Evolutionary conservation across 768 basidiomycete genomes (phyloP).

Genomic region (Ramaria rubella): DNA sequence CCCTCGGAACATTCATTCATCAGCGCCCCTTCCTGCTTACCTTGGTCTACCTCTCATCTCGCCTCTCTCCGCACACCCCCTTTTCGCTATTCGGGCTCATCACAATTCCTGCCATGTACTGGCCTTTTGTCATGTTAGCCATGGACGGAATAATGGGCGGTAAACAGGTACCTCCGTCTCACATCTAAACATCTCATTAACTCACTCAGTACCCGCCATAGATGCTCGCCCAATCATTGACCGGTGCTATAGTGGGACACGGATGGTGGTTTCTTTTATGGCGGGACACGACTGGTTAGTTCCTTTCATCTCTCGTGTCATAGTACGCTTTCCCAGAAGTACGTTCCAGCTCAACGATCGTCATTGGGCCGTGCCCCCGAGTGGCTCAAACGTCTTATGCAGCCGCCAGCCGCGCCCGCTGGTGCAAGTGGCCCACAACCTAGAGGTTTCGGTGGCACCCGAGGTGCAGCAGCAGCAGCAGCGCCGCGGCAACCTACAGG

Average conservation of each 20-base stretch:
- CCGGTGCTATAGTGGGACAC: conserved; percentile 73
- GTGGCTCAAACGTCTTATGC: conserved; percentile 51
- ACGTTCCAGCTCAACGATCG: neutral
- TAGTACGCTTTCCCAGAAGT: neutral
- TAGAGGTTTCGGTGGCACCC: conserved; percentile 28
- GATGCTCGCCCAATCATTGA: conserved; percentile 50
- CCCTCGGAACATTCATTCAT: conserved; percentile 51
- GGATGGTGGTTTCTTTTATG: conserved; percentile 52
- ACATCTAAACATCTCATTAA: neutral
- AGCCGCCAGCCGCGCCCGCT: conserved; percentile 22
- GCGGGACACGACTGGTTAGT: conserved; percentile 9
- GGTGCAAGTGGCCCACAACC: conserved; percentile 23
- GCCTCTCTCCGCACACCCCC: conserved; percentile 56
- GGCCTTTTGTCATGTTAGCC: conserved; percentile 66
- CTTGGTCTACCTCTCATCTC: conserved; percentile 61
- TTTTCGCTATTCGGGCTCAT: conserved; percentile 78
- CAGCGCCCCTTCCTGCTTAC: conserved; percentile 59
- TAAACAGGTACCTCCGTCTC: conserved; percentile 30
- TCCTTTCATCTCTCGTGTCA: neutral
- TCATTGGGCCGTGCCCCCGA: conserved; percentile 44
- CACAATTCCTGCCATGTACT: conserved; percentile 62
- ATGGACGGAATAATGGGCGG: conserved; percentile 60
- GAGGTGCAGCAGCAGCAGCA: conserved; percentile 28
- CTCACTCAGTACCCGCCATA: conserved; percentile 16
- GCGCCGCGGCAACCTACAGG: conserved; percentile 24